Evolutionary conservation across 306 rosid genomes (phyloP).

Genomic region (Begonia fuchsioides): DNA sequence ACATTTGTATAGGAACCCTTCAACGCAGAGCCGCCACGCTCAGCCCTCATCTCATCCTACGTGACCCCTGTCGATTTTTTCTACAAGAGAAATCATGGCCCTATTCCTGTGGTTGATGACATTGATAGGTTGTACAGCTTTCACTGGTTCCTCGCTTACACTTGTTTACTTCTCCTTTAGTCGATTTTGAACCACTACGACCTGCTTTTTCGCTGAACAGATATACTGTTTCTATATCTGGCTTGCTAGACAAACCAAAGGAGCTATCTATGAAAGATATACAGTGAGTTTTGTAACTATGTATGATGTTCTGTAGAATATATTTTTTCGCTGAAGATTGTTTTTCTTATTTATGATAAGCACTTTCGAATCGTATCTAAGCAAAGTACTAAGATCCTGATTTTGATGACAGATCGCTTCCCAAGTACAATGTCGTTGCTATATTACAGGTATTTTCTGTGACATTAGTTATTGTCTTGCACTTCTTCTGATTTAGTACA

Average conservation of each 20-base stretch:
- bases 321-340: too few species aligned
- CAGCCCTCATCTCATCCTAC: constrained; percentile 43
- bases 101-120: constrained; percentile 59
- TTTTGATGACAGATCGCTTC: constrained; percentile 55
- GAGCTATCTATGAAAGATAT: constrained; percentile 62
- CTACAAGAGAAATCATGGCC: constrained; percentile 92
- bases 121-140: constrained; percentile 35
- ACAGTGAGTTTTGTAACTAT: constrained; percentile 26
- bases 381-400: constrained; percentile 6
- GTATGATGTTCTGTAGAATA: too few species aligned
- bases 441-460: constrained; percentile 54
- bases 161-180: constrained; percentile 1
- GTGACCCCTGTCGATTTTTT: constrained; percentile 70
- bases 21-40: constrained; percentile 79
- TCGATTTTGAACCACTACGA: constrained; percentile 5
- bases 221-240: constrained; percentile 45
- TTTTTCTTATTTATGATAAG: not conserved
- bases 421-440: constrained; percentile 69
- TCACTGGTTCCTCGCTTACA: not conserved
- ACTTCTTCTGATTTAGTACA: too few species aligned
- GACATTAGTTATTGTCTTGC: too few species aligned
- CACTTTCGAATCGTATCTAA: not conserved
- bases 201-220: constrained; percentile 24
- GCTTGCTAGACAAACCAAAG: constrained; percentile 40
- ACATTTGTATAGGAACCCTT: constrained; percentile 49